Conservation (phyloP, 495 filamentous ascomycete species). For the Rusavskia elegans region DNA sequence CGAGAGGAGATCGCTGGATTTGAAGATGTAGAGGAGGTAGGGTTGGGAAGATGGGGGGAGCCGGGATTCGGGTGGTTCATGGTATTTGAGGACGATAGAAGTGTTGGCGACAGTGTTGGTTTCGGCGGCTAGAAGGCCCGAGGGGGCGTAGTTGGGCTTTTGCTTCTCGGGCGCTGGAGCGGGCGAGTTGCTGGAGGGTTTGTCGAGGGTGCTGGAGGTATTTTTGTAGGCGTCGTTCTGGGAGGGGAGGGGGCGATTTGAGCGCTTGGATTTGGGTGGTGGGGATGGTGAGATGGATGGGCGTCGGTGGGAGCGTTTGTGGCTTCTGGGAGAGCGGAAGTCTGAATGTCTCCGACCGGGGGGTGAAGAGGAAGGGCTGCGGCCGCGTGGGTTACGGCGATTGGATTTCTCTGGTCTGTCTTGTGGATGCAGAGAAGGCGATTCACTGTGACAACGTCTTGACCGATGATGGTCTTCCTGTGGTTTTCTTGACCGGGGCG, state of each 20-base stretch:
- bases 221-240: slow-evolving; percentile 52
- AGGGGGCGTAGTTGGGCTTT: slow-evolving; percentile 71
- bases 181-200: slow-evolving; percentile 15
- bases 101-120: slow-evolving; percentile 65
- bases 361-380: background rate
- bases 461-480: background rate
- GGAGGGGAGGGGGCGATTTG: slow-evolving; percentile 47
- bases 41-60: slow-evolving; percentile 62
- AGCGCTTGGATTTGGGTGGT: slow-evolving; percentile 18
- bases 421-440: background rate
- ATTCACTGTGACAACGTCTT: background rate
- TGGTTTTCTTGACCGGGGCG: background rate
- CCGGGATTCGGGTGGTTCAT: slow-evolving; percentile 85
- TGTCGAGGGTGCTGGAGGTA: slow-evolving; percentile 21
- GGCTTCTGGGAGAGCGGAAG: background rate
- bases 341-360: background rate
- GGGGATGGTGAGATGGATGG: slow-evolving; percentile 12
- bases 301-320: background rate
- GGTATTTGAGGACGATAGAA: slow-evolving; percentile 71
- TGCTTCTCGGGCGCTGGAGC: slow-evolving; percentile 44
- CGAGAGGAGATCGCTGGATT: slow-evolving; percentile 60
- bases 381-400: background rate
- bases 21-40: slow-evolving; percentile 93
- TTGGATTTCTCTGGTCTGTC: background rate
- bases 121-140: slow-evolving; percentile 71